These are phyloP conservation scores for Atkinsonella texensis DNA, from an alignment of 2,329 filamentous ascomycete genomes.

Conservation along the genomic window DNA sequence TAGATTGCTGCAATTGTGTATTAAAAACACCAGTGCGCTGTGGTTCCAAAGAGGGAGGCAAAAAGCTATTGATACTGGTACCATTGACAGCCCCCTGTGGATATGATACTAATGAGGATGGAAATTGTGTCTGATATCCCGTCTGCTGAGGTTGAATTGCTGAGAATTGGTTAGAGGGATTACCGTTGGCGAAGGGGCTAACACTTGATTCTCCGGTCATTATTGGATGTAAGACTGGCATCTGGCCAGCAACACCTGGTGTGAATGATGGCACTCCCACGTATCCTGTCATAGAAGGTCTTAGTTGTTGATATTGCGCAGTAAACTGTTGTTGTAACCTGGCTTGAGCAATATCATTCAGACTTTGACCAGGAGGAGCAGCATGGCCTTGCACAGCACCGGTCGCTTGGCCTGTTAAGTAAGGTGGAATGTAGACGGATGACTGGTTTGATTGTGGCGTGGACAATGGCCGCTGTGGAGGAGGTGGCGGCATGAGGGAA, in stretches of 20 bases:
- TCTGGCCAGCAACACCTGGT: constrained; percentile 15
- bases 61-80: constrained; percentile 41
- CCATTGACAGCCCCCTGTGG: constrained; percentile 27
- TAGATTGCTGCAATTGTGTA: constrained; percentile 37
- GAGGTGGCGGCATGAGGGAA: constrained; percentile 62
- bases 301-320: constrained; percentile 32
- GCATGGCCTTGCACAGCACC: constrained; percentile 51
- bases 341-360: constrained; percentile 59
- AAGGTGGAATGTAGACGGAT: constrained; percentile 59
- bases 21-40: constrained; percentile 42
- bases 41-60: constrained; percentile 48
- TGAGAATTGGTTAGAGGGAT: constrained; percentile 28
- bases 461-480: constrained; percentile 66
- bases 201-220: constrained; percentile 33
- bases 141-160: constrained; percentile 51
- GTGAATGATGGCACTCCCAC: constrained; percentile 25
- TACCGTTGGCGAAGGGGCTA: constrained; percentile 28
- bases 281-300: constrained; percentile 27
- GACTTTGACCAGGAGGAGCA: constrained; percentile 62
- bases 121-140: constrained; percentile 39
- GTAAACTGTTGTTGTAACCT: constrained; percentile 51
- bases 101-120: constrained; percentile 27
- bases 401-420: constrained; percentile 76
- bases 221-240: constrained; percentile 34
- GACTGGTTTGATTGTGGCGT: constrained; percentile 73